Evolutionary conservation across 1,139 yeast species (phyloP), one percentile per base, ranked within the genome.

Genomic region (Groenewaldozyma sp.): DNA sequence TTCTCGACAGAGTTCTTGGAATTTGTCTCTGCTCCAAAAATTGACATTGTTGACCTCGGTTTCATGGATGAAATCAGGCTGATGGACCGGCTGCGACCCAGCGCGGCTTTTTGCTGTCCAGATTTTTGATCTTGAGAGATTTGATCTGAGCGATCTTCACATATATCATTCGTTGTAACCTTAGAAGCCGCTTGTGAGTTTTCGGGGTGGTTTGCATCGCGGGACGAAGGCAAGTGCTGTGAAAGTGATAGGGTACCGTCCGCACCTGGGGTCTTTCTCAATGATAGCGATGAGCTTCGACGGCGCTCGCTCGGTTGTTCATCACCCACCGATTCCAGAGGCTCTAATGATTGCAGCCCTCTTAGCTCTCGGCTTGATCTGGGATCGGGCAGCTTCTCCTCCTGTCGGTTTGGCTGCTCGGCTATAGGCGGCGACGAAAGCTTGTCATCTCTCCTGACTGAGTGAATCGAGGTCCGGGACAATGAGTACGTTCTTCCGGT

Each of bases 31-130:
- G 11, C 26, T 7, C 26, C 26, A 22, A 7, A 22, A 11, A 22
- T 22, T 7, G 26, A 22, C 26, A 22, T 7, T 5, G 33, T 29
- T 6, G 33, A 29, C 33, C 17, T 29, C 13, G 33, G 33, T n/a
- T 21, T 5, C 18, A 29, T 5, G 17, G 33, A 29, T 14, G 33
- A 29, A 5, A 29, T 10, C 11, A 29, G 33, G 18, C 33, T 29
- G 4, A 18, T 18, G 7, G 33, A 29, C 10, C 33, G 14, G n/a
- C 33, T 16, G 13, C 17, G 33, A 11, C 10, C 7, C 7, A 7
- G 10, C 7, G 26, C 26, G 7, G 7, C 10, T 7, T 22, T 22
- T 11, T 22, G 26, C 26, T 11, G 7, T 22, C 26, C 26, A 22
- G 7, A 22, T 22, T 22, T 22, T 7, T 11, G 10, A 22, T 22